Conservation (phyloP, 179 eudicot species). For the Spinacia oleracea region DNA sequence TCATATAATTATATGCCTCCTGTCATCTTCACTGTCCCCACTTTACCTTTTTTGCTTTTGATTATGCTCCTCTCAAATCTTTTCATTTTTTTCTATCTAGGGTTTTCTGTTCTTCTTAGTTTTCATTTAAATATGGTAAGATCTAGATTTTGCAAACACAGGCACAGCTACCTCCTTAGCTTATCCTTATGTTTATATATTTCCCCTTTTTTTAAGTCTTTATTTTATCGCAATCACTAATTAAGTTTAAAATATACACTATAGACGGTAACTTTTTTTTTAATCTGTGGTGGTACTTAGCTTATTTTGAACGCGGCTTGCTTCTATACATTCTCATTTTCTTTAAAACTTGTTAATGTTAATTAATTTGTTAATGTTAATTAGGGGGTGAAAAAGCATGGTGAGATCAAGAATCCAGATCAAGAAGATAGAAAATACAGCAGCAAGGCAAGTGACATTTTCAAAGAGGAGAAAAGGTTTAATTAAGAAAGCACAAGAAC, state of each 20-base stretch:
- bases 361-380: no score
- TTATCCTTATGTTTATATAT: no score
- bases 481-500: constrained; percentile 38
- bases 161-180: background rate
- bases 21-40: constrained; percentile 13
- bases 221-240: no score
- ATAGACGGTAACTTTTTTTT: background rate
- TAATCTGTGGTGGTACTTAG: background rate
- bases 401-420: constrained; percentile 29
- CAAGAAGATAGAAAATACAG: constrained; percentile 30
- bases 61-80: background rate
- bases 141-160: background rate
- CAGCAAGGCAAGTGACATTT: constrained; percentile 41
- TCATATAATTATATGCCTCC: background rate
- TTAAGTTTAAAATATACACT: background rate
- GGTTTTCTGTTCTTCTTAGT: background rate
- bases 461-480: constrained; percentile 40
- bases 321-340: no score
- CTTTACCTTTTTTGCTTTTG: background rate
- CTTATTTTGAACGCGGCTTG: background rate
- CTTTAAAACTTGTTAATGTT: no score
- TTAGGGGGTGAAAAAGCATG: constrained; percentile 9
- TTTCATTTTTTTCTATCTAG: constrained; percentile 8
- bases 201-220: no score
- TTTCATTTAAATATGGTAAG: background rate